phyloP scores from a whole-genome alignment of 805 yeast species.

The Hanseniaspora mollemarum region DNA sequence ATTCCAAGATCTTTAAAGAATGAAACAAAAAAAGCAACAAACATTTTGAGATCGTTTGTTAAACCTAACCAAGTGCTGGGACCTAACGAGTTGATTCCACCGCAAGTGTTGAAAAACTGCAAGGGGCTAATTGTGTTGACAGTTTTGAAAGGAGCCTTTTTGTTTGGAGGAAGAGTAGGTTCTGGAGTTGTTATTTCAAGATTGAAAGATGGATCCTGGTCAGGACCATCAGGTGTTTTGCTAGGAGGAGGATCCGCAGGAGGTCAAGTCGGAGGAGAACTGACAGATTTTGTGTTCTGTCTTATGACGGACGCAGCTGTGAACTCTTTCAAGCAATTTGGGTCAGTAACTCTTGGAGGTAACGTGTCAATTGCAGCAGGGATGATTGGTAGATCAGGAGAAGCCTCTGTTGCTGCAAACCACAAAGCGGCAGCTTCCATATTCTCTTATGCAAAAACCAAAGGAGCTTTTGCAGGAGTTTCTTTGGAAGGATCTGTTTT shows the following conservation, averaged over 20 bases:
- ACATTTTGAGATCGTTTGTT: slow-evolving; percentile 74
- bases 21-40: slow-evolving; percentile 88
- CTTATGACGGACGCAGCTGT: slow-evolving; percentile 81
- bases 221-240: slow-evolving; percentile 89
- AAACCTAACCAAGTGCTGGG: slow-evolving; percentile 92
- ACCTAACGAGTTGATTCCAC: slow-evolving; percentile 82
- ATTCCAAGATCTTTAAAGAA: slow-evolving; percentile 79
- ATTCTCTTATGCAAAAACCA: slow-evolving; percentile 86
- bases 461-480: slow-evolving; percentile 94
- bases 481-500: slow-evolving; percentile 93
- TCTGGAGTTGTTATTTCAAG: slow-evolving; percentile 92
- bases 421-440: slow-evolving; percentile 78
- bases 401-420: slow-evolving; percentile 92
- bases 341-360: slow-evolving; percentile 90
- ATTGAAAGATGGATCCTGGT: slow-evolving; percentile 91
- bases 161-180: slow-evolving; percentile 95
- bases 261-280: slow-evolving; percentile 91
- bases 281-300: slow-evolving; percentile 91
- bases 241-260: slow-evolving; percentile 99
- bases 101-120: slow-evolving; percentile 73
- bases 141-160: slow-evolving; percentile 91
- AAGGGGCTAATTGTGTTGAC: slow-evolving; percentile 87
- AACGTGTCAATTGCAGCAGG: slow-evolving; percentile 94
- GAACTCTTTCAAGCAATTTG: slow-evolving; percentile 83
- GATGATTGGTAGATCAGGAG: slow-evolving; percentile 93